phyloP scores from a whole-genome alignment of 2,329 filamentous ascomycete species.

The Monosporascus sp. region DNA sequence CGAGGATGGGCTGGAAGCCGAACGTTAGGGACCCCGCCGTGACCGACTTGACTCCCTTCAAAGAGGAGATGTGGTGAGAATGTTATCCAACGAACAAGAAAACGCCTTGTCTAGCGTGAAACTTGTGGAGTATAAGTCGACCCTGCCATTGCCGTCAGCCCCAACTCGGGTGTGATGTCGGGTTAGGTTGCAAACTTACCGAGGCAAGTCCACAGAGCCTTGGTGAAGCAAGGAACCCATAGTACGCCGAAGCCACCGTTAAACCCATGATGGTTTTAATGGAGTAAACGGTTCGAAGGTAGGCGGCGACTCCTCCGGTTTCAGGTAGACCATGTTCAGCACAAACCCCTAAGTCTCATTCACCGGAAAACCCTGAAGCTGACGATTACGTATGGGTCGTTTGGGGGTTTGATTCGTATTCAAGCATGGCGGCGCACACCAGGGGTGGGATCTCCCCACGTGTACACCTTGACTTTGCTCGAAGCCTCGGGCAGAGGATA shows the following conservation, averaged over 20 bases:
- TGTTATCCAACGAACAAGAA: slow-evolving; percentile 1
- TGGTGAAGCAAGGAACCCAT: not conserved
- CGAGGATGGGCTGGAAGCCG: slow-evolving; percentile 4
- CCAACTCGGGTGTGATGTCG: not conserved
- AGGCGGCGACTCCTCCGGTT: slow-evolving; percentile 5
- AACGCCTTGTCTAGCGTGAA: slow-evolving; percentile 1
- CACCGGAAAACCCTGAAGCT: slow-evolving; percentile 1
- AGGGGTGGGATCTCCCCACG: slow-evolving; percentile 1
- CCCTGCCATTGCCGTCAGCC: not conserved
- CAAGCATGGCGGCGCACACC: not conserved
- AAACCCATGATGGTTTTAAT: not conserved
- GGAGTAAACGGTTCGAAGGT: slow-evolving; percentile 7
- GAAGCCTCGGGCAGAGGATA: slow-evolving; percentile 7
- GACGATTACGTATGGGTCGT: slow-evolving; percentile 8
- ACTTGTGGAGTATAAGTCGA: slow-evolving; percentile 4
- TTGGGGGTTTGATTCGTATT: slow-evolving; percentile 2
- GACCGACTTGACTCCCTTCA: slow-evolving; percentile 1
- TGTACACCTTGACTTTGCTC: slow-evolving; percentile 8
- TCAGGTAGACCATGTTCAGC: slow-evolving; percentile 6
- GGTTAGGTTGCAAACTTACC: slow-evolving; percentile 1
- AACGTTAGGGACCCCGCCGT: slow-evolving; percentile 1
- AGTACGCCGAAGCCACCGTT: not conserved
- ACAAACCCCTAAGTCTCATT: slow-evolving; percentile 4
- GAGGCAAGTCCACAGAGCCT: not conserved
- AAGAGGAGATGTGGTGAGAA: slow-evolving; percentile 1